Evolutionary conservation across 2,329 filamentous ascomycete species (phyloP).

Genomic region (Massarina eburnea): DNA sequence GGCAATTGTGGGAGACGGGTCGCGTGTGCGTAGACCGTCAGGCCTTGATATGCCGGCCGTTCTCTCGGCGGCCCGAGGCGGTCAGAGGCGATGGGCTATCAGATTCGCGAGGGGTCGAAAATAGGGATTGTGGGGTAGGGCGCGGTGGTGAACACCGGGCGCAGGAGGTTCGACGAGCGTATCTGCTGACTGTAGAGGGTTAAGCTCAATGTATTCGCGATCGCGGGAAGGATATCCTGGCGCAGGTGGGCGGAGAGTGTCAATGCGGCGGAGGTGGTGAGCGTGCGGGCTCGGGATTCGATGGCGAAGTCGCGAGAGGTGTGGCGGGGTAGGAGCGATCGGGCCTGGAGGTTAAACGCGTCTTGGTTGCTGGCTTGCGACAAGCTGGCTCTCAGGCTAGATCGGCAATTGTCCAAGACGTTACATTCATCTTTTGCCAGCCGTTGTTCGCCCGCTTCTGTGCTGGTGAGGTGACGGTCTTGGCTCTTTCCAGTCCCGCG

Average conservation of each 20-base stretch:
- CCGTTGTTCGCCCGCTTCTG: constrained; percentile 4
- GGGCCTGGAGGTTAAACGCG: background rate
- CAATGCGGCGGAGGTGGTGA: background rate
- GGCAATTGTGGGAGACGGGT: background rate
- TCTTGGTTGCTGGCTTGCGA: background rate
- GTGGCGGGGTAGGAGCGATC: background rate
- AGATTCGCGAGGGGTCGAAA: constrained; percentile 30
- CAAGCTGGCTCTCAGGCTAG: background rate
- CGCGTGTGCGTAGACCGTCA: background rate
- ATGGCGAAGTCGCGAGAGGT: background rate
- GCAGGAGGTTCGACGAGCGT: background rate
- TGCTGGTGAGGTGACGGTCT: constrained; percentile 7
- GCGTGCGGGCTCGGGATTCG: background rate
- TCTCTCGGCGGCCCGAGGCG: constrained; percentile 15
- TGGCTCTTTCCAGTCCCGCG: constrained; percentile 4
- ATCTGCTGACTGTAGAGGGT: constrained; percentile 1
- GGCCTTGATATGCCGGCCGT: constrained; percentile 12
- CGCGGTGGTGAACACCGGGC: background rate
- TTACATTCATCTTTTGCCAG: constrained; percentile 15
- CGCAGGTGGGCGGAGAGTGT: background rate
- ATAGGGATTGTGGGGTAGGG: constrained; percentile 27
- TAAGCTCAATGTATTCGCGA: constrained; percentile 9
- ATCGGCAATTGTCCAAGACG: constrained; percentile 1
- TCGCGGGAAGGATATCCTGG: background rate
- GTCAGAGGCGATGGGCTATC: constrained; percentile 17